Evolutionary conservation across 2,329 filamentous ascomycete genomes (phyloP), one percentile per base, ranked within the genome.

Genomic region (Stromatinia cepivora): DNA sequence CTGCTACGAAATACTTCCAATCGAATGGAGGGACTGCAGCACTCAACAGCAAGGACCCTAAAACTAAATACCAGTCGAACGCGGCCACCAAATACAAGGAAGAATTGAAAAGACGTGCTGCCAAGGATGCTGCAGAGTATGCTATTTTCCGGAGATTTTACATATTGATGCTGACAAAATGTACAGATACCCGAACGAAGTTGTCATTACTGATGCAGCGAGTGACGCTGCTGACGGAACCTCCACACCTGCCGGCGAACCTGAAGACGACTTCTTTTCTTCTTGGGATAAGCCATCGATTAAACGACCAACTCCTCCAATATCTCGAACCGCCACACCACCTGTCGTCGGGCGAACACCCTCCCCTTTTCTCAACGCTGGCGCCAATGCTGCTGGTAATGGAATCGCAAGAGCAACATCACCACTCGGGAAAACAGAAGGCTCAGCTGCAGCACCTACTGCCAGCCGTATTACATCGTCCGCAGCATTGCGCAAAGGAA

Each of bases 31-130:
- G 95, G 71, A 94, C 92, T 53, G 94, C 94, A 63, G 94, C 94
- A 68, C 87, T 99, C 71, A 93, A 93, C 75, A 97, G 93, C 87
- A 98, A 98, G 81, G 95, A 99, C 78, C 87, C 91, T 61, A 98
- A 97, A 84, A 93, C 92, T 69, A 99, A 99, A 84, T 99, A 99
- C 81, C 93, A 92, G 67, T 97, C 92, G 73, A 91, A 88, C 77
- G 91, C 92, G n/a, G 95, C 95, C 31, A 91, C 88, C 75, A 98
- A 98, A 82, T 99, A 99, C 83, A 99, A 99, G 84, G 94, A 97
- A 69, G 94, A 98, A 80, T 85, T 99, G 70, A 94, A 94, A 83
- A 88, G 90, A 80, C 87, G 94, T 75, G 93, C 93, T 65, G 91
- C 90, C 56, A 86, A 88, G 75, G 95, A 99, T 80, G 90, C 92